Evolutionary conservation across 768 basidiomycete species (phyloP).

Genomic region (Lactifluus pinguis): DNA sequence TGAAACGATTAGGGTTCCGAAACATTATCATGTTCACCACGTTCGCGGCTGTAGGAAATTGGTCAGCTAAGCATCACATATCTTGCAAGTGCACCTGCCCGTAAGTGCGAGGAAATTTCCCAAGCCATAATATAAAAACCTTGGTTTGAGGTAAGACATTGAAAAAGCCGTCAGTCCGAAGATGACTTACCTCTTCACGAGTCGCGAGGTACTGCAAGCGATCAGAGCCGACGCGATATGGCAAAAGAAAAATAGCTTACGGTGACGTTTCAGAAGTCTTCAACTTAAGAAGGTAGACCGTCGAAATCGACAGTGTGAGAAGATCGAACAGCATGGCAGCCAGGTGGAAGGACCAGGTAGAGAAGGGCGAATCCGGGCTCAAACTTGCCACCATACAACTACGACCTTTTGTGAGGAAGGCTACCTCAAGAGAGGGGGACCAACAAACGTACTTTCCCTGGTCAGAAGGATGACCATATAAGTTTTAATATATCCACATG

Average conservation of each 20-base stretch:
- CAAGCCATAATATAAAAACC: conserved; percentile 61
- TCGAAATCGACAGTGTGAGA: conserved; percentile 40
- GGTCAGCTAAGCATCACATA: not conserved
- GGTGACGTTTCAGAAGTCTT: conserved; percentile 29
- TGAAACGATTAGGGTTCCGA: conserved; percentile 12
- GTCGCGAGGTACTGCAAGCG: conserved; percentile 17
- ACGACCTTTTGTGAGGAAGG: not conserved
- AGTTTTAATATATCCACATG: not conserved
- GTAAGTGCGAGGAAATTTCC: conserved; percentile 52
- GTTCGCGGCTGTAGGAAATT: conserved; percentile 18
- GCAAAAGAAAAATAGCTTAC: conserved; percentile 1
- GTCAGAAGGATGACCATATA: not conserved
- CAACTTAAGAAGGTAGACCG: conserved; percentile 43
- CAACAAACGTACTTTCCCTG: conserved; percentile 30
- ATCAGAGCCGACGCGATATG: not conserved
- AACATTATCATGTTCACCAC: conserved; percentile 24
- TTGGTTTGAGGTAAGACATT: conserved; percentile 19
- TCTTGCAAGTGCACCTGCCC: conserved; percentile 20
- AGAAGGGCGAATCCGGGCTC: conserved; percentile 20
- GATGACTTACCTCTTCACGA: conserved; percentile 23
- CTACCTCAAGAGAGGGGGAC: not conserved
- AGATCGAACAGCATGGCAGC: conserved; percentile 51
- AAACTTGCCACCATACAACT: conserved; percentile 40
- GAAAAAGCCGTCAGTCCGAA: not conserved
- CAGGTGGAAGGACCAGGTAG: conserved; percentile 52